Evolutionary conservation across 2,329 filamentous ascomycete genomes (phyloP).

Genomic region (Rutstroemia sp.): DNA sequence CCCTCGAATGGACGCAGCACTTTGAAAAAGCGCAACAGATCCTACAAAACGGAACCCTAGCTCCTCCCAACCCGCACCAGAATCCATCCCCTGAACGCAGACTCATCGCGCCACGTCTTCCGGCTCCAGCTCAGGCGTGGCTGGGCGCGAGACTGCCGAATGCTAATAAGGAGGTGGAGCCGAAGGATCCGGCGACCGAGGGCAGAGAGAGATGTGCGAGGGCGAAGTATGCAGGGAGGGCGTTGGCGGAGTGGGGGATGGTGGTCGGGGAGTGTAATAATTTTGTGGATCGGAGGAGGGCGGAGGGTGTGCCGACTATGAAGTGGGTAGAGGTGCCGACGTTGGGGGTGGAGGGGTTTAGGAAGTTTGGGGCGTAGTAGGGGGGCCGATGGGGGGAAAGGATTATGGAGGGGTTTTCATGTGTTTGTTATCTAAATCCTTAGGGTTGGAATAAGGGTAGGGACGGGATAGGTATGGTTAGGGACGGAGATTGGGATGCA

Average conservation of each 20-base stretch:
- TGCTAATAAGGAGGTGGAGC: constrained; percentile 20
- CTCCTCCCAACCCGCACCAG: no score
- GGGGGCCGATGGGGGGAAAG: not conserved
- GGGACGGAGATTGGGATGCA: not conserved
- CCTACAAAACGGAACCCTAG: not conserved
- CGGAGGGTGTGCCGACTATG: constrained; percentile 62
- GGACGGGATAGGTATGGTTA: not conserved
- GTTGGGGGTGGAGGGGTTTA: constrained; percentile 56
- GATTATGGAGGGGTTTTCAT: no score
- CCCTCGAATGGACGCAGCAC: constrained; percentile 54
- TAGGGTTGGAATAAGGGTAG: not conserved
- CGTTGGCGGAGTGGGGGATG: constrained; percentile 70
- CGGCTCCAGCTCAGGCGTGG: constrained; percentile 59
- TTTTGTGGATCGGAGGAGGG: constrained; percentile 68
- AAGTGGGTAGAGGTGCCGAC: constrained; percentile 62
- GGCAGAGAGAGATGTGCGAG: constrained; percentile 26
- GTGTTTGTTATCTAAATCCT: not conserved
- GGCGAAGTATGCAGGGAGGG: constrained; percentile 59
- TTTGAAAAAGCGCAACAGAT: constrained; percentile 31
- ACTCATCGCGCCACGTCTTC: constrained; percentile 62
- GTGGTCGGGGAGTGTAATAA: constrained; percentile 73
- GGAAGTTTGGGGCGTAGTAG: constrained; percentile 27
- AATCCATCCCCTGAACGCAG: constrained; percentile 40
- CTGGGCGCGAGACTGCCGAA: constrained; percentile 36
- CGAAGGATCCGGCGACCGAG: constrained; percentile 20